Percentiles rank a stretch among this genome's conserved stretches.
Evolutionary conservation across 805 yeast species (phyloP).

Genomic region (Teunomyces lycoperdinae): DNA sequence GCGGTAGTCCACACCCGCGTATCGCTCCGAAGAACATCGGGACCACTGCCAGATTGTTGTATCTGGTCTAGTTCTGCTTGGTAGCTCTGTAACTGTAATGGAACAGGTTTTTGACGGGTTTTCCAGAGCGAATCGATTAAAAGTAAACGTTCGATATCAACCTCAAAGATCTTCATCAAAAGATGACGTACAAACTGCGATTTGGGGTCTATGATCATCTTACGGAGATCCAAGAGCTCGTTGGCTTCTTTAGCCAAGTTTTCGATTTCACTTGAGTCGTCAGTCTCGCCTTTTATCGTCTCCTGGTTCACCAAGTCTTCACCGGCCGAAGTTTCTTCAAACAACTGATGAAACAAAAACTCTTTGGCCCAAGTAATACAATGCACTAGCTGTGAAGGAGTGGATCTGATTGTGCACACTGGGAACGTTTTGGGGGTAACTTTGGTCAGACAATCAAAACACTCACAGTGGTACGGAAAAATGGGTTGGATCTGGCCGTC

Average conservation of each 20-base stretch:
- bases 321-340: slow-evolving; percentile 45
- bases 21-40: slow-evolving; percentile 13
- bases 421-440: slow-evolving; percentile 90
- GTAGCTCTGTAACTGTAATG: slow-evolving; percentile 42
- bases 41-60: slow-evolving; percentile 1
- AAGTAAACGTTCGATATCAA: slow-evolving; percentile 76
- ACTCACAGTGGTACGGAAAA: slow-evolving; percentile 75
- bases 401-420: slow-evolving; percentile 93
- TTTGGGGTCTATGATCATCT: slow-evolving; percentile 11
- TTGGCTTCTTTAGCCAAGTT: slow-evolving; percentile 64
- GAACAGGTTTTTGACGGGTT: slow-evolving; percentile 63
- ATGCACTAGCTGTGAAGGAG: slow-evolving; percentile 95
- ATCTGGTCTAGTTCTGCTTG: slow-evolving; percentile 11
- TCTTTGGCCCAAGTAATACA: slow-evolving; percentile 98
- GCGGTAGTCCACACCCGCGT: slow-evolving; percentile 57
- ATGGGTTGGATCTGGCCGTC: slow-evolving; percentile 95
- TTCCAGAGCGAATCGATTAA: slow-evolving; percentile 77
- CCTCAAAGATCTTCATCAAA: slow-evolving; percentile 57
- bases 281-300: slow-evolving; percentile 47
- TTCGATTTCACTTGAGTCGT: slow-evolving; percentile 61
- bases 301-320: slow-evolving; percentile 10
- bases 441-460: slow-evolving; percentile 88
- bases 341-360: slow-evolving; percentile 78
- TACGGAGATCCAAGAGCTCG: slow-evolving; percentile 48
- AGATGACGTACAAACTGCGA: slow-evolving; percentile 37